Percentiles rank a stretch among this genome's conserved stretches.
phyloP scores from a whole-genome alignment of 768 basidiomycete genomes.

The Nidularia pulvinata region DNA sequence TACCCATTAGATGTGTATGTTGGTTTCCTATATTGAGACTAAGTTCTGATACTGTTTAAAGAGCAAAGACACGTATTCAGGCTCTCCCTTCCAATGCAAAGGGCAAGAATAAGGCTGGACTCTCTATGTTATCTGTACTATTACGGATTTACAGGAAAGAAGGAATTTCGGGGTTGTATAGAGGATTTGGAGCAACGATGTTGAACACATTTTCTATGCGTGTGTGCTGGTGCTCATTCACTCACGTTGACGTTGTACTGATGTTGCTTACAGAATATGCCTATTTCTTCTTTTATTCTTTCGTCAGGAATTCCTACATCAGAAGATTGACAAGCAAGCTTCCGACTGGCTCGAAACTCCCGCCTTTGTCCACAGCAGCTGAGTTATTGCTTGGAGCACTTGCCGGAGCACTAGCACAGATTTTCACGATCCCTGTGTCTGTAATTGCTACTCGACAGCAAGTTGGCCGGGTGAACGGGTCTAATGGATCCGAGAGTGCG shows the following conservation, averaged over 20 bases:
- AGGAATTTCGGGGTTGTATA: conserved; percentile 82
- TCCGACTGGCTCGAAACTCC: conserved; percentile 59
- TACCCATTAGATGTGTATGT: conserved; percentile 95
- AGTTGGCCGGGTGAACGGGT: conserved; percentile 47
- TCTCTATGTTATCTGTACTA: conserved; percentile 65
- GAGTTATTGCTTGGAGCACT: conserved; percentile 90
- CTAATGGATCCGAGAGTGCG: conserved; percentile 11
- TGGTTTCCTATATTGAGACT: not conserved
- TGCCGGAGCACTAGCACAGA: conserved; percentile 93
- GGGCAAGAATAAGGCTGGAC: conserved; percentile 50
- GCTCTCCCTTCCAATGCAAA: conserved; percentile 54
- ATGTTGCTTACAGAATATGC: conserved; percentile 75
- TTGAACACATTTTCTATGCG: conserved; percentile 98
- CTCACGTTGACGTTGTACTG: conserved; percentile 2
- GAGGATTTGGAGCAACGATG: conserved; percentile 96
- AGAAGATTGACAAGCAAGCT: conserved; percentile 62
- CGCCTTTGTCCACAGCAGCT: conserved; percentile 67
- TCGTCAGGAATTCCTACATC: conserved; percentile 84
- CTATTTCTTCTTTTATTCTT: conserved; percentile 99
- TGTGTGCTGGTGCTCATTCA: conserved; percentile 36
- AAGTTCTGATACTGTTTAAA: conserved; percentile 23
- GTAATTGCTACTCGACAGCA: conserved; percentile 99
- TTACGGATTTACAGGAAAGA: conserved; percentile 76
- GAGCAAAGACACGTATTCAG: conserved; percentile 95
- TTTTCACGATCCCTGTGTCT: conserved; percentile 97